phyloP scores from a whole-genome alignment of 148 eudicot genomes.

The Rhododendron henanense region DNA sequence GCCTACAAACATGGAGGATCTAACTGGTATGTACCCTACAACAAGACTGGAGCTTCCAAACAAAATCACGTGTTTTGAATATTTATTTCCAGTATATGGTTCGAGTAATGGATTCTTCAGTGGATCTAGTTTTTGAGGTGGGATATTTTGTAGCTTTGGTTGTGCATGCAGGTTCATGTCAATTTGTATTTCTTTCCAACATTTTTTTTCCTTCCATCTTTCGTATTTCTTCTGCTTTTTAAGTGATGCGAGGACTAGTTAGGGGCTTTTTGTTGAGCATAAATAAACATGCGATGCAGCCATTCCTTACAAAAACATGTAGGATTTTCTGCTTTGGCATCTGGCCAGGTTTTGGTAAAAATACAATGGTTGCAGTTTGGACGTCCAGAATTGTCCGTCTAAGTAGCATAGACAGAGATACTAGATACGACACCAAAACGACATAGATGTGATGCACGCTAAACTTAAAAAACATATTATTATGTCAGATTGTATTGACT shows the following conservation, averaged over 20 bases:
- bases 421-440: neutral
- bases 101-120: slow-evolving; percentile 1
- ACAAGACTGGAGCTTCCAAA: neutral
- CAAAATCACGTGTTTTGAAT: neutral
- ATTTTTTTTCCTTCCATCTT: neutral
- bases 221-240: neutral
- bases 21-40: slow-evolving; percentile 52
- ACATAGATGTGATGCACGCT: neutral
- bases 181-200: neutral
- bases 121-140: neutral
- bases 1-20: slow-evolving; percentile 84
- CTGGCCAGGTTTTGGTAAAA: neutral
- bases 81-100: neutral
- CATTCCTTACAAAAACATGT: neutral
- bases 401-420: neutral
- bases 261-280: neutral
- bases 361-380: neutral
- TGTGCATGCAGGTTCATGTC: neutral
- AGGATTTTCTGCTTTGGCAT: neutral
- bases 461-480: neutral
- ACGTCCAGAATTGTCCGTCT: neutral
- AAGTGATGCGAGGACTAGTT: neutral
- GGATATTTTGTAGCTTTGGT: neutral
- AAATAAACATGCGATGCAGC: neutral
- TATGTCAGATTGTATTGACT: neutral